Base-by-base conservation (phyloP, 2,329 filamentous ascomycete species). In the Venturia pyrina region DNA sequence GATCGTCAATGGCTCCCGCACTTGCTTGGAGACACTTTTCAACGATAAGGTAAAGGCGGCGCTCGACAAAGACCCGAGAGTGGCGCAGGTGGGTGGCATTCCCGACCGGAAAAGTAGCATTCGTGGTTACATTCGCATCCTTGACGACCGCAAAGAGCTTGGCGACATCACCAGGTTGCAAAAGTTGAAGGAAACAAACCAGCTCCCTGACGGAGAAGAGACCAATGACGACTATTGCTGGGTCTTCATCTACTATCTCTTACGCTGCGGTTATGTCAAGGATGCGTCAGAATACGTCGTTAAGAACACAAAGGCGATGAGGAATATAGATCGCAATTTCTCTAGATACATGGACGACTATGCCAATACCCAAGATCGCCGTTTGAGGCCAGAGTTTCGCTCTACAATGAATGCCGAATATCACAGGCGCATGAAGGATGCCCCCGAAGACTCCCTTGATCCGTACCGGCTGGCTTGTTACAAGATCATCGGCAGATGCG, bases 391-490 rank as follows among this genome's bases (percentile, higher is more conserved):
- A 53, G 89, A 93, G 68, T 79, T 96, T 66, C 90, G 96, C 72
- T 90, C 92, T 70, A 89, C 90, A 69, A 96, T 96, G 77, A 90
- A 89, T 70, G 91, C 89, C 69, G 93, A 97, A 73, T 97, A 96
- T 76, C 89, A 89, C 63, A 90, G 96, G 74, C 88, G 92, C 59
- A 85, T 88, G 34, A 88, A 91, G 69, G 91, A 96, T 72, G 90
- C 90, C 0, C 56, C 66, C 0, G 90, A 95, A 67, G 89, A 93
- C 73, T 90, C 90, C 1, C 87, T 96, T 69, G 95, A 99, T 75
- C 95, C 95, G 34, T 99, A 96, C 79, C 88, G 92, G 65, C 93
- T 96, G 87, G 93, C 93, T 61, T 97, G 95, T 76, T 98, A 98
- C 83, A 98, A 99, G 82, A 88, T 99, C 68, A 89, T 99, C 71